Conservation (phyloP, 257 asterid species). For the Plantago elongata region DNA sequence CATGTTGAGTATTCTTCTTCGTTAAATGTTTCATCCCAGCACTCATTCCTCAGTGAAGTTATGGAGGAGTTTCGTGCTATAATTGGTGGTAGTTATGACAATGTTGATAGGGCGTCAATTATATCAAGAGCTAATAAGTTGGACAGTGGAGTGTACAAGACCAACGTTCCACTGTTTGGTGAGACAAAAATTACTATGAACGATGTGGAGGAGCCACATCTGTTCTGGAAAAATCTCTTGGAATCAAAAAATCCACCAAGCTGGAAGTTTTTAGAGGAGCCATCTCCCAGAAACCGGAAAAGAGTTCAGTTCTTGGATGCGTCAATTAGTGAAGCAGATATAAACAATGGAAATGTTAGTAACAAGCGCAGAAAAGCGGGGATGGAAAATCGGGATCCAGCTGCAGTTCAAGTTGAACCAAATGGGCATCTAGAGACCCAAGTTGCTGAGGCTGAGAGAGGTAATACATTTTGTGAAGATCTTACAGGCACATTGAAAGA, state of each 20-base stretch:
- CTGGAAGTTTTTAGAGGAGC: slow-evolving; percentile 53
- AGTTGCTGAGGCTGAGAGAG: slow-evolving; percentile 28
- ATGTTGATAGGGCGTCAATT: slow-evolving; percentile 24
- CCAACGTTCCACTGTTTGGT: slow-evolving; percentile 47
- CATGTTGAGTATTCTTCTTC: slow-evolving; percentile 37
- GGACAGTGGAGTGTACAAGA: slow-evolving; percentile 43
- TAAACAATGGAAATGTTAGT: slow-evolving; percentile 35
- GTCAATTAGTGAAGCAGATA: slow-evolving; percentile 26
- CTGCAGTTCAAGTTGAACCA: slow-evolving; percentile 28
- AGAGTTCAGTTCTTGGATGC: slow-evolving; percentile 51
- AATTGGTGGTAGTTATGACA: slow-evolving; percentile 33
- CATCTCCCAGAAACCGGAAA: slow-evolving; percentile 61
- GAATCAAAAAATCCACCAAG: slow-evolving; percentile 53
- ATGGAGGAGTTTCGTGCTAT: slow-evolving; percentile 48
- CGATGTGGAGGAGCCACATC: slow-evolving; percentile 52
- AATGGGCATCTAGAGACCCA: slow-evolving; percentile 18
- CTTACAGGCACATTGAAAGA: slow-evolving; percentile 5
- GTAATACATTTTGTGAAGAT: slow-evolving; percentile 20
- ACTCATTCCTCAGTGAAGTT: slow-evolving; percentile 43
- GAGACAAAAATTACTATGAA: slow-evolving; percentile 46
- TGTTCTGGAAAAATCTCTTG: slow-evolving; percentile 70
- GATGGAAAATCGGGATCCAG: slow-evolving; percentile 30
- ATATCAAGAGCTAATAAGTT: slow-evolving; percentile 52
- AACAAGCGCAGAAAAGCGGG: slow-evolving; percentile 56
- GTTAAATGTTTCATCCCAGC: slow-evolving; percentile 38